Evolutionary conservation across 164 flowering plant species (phyloP), one percentile per base, ranked within the genome.

Genomic region (Kingdonia uniflora): DNA sequence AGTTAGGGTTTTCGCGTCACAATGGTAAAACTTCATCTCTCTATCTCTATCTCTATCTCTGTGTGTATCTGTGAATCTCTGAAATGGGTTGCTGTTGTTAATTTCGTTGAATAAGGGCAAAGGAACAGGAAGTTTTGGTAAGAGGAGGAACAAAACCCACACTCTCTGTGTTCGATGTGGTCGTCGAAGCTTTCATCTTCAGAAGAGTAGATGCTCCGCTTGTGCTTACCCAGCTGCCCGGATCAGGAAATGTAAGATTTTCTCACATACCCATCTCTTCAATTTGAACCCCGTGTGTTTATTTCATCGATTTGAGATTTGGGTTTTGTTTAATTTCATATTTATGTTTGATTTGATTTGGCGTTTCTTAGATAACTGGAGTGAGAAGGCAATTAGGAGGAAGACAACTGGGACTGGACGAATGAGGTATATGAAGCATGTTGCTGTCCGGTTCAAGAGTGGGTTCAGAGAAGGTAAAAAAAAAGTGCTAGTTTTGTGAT

Each of bases 371-470:
- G 87, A 78, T 54, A 78, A 81, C 70, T 81, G 87, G 83, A 78
- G 81, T 61, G 77, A 65, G 68, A 81, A 78, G 73, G 83, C 83
- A 1, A 74, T 81, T 21, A 52, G 83, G 38, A 63, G 83, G 60
- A 81, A 75, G 79, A 79, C 87, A 3, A 79, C 87, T 4, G 82
- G 87, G 52, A 81, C 82, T 10, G 82, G 87, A 4, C 60, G 87
- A 20, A 79, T 79, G 84, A 69, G 74, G 79, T 77, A 81, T 52
- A 74, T 79, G 35, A 81, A 81, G 13, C 70, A 78, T 55, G 63
- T 81, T 16, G 76, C 81, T 7, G 65, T 74, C 47, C 63, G 84
- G 54, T 79, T 77, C 80, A 79, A 79, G 79, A 79, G 70, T 50
- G 64, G 61, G 53, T 79, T 81, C 72, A 75, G 84, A 73, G 87